Percentiles rank a stretch among this genome's conserved stretches.
Evolutionary conservation across 2,329 filamentous ascomycete genomes (phyloP).

Genomic region (Aspergillus novoparasiticus): DNA sequence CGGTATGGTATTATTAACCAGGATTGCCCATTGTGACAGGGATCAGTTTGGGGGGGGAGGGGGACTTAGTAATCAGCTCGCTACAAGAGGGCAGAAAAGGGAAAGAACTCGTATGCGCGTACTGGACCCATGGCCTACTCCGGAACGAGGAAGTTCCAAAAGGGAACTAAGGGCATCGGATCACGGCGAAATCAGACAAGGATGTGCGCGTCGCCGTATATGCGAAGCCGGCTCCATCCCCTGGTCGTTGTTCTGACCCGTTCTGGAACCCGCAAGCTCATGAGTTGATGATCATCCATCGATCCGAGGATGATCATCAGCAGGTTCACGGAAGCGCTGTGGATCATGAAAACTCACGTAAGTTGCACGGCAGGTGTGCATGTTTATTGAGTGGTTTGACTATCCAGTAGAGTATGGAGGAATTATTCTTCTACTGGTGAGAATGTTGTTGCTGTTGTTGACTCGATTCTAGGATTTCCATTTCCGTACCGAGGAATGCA

Average conservation of each 20-base stretch:
- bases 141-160: too few species aligned
- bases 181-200: not conserved
- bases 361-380: not conserved
- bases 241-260: conserved; percentile 1
- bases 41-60: too few species aligned
- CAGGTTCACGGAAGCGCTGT: conserved; percentile 13
- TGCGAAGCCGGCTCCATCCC: not conserved
- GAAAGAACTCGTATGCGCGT: not conserved
- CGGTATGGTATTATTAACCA: not conserved
- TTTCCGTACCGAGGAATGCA: not conserved
- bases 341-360: conserved; percentile 10
- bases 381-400: not conserved
- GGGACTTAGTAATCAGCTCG: not conserved
- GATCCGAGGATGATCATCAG: conserved; percentile 19
- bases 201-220: not conserved
- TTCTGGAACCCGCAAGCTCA: conserved; percentile 15
- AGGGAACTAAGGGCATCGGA: not conserved
- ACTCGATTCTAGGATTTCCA: not conserved
- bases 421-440: not conserved
- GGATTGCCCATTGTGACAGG: too few species aligned
- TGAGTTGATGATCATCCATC: conserved; percentile 14
- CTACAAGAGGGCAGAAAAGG: not conserved
- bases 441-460: not conserved
- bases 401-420: too few species aligned
- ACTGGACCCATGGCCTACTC: not conserved